Conservation (phyloP, 345 rosid genomes). For the Combretum micranthum region DNA sequence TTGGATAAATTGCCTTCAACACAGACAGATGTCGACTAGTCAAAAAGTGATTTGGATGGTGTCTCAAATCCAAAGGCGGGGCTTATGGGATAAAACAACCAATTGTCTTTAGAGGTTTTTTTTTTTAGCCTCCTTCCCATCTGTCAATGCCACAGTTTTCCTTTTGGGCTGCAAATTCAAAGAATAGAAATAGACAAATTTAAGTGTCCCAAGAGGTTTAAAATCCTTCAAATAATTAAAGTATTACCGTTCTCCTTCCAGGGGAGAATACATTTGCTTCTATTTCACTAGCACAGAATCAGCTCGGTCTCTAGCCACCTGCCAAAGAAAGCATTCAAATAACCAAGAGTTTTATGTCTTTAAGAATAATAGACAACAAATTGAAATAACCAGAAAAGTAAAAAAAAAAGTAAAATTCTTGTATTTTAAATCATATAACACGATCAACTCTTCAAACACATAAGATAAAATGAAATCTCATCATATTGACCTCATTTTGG, state of each 20-base stretch:
- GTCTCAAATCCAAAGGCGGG: conserved; percentile 85
- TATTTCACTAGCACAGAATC: too few species aligned
- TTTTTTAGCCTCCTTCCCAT: too few species aligned
- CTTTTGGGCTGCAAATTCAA: conserved; percentile 35
- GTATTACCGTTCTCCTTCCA: conserved; percentile 52
- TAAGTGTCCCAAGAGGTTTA: not conserved
- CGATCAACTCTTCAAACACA: too few species aligned
- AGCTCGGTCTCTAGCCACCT: conserved; percentile 35
- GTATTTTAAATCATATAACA: too few species aligned
- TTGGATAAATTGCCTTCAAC: conserved; percentile 50
- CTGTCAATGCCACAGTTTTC: too few species aligned
- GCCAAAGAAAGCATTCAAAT: conserved; percentile 7
- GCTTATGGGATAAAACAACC: conserved; percentile 52
- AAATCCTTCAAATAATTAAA: not conserved
- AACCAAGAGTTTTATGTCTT: not conserved
- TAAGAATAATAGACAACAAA: too few species aligned
- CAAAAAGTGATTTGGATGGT: conserved; percentile 34
- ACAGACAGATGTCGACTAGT: conserved; percentile 58
- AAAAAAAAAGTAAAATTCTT: too few species aligned
- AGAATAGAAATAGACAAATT: not conserved
- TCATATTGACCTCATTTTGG: too few species aligned
- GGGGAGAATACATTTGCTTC: conserved; percentile 45
- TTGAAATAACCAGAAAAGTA: too few species aligned
- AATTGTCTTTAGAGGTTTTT: conserved; percentile 29
- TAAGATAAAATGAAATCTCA: too few species aligned